phyloP scores from a whole-genome alignment of 2,329 filamentous ascomycete species.

The Cytospora schulzeri region DNA sequence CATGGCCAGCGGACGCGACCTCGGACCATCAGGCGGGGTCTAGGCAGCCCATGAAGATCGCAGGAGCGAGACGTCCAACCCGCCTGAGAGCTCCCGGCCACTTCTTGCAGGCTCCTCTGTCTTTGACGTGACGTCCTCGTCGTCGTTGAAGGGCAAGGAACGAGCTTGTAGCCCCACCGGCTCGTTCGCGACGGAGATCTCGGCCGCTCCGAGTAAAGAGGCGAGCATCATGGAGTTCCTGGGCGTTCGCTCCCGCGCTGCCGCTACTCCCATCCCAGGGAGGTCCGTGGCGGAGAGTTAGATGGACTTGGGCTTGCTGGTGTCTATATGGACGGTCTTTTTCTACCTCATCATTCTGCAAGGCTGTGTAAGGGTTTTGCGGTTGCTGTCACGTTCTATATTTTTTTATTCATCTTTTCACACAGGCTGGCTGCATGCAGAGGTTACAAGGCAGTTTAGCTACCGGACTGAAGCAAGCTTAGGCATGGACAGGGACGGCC shows the following conservation, averaged over 20 bases:
- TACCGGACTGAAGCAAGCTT: not conserved
- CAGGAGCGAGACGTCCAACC: slow-evolving; percentile 15
- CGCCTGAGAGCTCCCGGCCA: slow-evolving; percentile 20
- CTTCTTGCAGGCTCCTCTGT: slow-evolving; percentile 19
- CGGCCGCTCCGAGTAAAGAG: slow-evolving; percentile 10
- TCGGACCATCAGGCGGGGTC: slow-evolving; percentile 37
- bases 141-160: slow-evolving; percentile 7
- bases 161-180: slow-evolving; percentile 9
- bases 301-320: not conserved
- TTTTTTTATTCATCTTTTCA: not conserved
- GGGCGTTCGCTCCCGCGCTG: not conserved
- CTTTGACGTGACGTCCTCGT: not conserved
- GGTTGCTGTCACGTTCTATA: not conserved
- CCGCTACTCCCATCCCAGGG: slow-evolving; percentile 2
- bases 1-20: slow-evolving; percentile 59
- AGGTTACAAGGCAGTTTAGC: not conserved
- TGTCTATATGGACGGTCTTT: not conserved
- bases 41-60: slow-evolving; percentile 23
- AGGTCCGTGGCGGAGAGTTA: not conserved
- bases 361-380: not conserved
- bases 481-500: not conserved
- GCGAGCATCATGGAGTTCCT: slow-evolving; percentile 19
- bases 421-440: not conserved
- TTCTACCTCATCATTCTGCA: not conserved
- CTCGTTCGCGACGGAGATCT: slow-evolving; percentile 10